Evolutionary conservation across 345 rosid genomes (phyloP), one percentile per base, ranked within the genome.

Genomic region (Arabidopsis arenosa): DNA sequence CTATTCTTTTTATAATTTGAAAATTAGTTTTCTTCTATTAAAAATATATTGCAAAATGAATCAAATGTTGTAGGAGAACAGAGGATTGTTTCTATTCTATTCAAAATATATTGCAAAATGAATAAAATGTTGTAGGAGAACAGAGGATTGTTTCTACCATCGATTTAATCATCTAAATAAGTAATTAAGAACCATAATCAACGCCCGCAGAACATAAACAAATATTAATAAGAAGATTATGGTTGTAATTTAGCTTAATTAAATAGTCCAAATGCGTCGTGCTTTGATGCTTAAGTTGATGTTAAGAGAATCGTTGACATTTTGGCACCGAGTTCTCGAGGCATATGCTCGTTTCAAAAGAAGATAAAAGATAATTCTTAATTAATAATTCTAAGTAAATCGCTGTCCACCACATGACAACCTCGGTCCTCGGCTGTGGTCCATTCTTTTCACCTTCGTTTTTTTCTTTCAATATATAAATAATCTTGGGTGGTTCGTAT

Each of bases 231-330:
- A 47, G 39, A 6, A 39, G 32, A 71, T 64, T 37, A 70, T n/a
- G 59, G 56, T 57, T 56, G 39, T 48, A 48, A n/a, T 49, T 49
- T 64, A 57, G n/a, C 36, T 9, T 30, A 63, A 73, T 77, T 57
- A 64, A 54, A 45, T 70, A 57, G 43, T 55, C 14, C 6, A 37
- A 39, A 76, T 17, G 40, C 73, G 68, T 71, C 56, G 80, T 71
- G 80, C 68, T 64, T 70, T 39, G 76, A 70, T 70, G 66, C 66
- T 55, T 77, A 63, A 36, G 72, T 37, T 57, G 60, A 64, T 72
- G 63, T 71, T 40, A 71, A 64, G 45, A 57, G 72, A 71, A 71
- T 71, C 73, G 76, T 77, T 77, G 80, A 77, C 80, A 77, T 77
- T 65, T 57, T 71, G 72, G 76, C 72, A 77, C 61, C 57, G 67